A percentile compares a stretch with the other conserved stretches of the same genome.
These are phyloP conservation scores for Hemileccinum impolitum DNA, from an alignment of 768 basidiomycete genomes.

Conservation along the genomic window DNA sequence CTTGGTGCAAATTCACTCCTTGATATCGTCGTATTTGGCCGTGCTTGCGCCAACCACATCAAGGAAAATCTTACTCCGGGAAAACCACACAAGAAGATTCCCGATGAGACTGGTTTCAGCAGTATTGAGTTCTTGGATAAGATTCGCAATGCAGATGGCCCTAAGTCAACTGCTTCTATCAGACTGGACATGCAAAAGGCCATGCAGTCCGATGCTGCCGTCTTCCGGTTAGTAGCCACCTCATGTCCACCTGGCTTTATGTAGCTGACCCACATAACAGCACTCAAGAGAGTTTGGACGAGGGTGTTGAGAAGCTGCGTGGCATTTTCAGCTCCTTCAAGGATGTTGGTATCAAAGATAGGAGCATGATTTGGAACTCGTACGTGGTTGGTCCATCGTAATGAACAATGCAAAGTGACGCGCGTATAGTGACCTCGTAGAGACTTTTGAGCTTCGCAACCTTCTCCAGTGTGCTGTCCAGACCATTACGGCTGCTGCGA, in stretches of 20 bases:
- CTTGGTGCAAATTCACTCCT: constrained; percentile 98
- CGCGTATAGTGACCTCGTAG: constrained; percentile 77
- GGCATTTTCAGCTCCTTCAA: constrained; percentile 86
- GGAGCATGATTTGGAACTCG: constrained; percentile 99
- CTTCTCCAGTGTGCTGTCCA: constrained; percentile 93
- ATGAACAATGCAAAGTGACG: constrained; percentile 9
- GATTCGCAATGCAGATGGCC: constrained; percentile 78
- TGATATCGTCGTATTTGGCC: constrained; percentile 98
- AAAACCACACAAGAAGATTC: constrained; percentile 84
- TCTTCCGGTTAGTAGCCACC: constrained; percentile 68
- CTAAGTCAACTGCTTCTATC: constrained; percentile 84
- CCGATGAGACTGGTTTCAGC: constrained; percentile 79
- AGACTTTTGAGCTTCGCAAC: constrained; percentile 96
- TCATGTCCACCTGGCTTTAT: neutral
- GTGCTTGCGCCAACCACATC: constrained; percentile 98
- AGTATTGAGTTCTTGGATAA: constrained; percentile 87
- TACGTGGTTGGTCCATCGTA: constrained; percentile 37
- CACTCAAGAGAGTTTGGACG: constrained; percentile 84
- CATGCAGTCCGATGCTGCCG: constrained; percentile 97
- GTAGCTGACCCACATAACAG: constrained; percentile 35
- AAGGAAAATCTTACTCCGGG: constrained; percentile 86
- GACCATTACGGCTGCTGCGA: constrained; percentile 89
- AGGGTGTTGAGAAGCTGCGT: constrained; percentile 85
- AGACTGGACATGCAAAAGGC: constrained; percentile 97
- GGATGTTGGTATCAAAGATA: constrained; percentile 94